Conservation (phyloP, 2,329 filamentous ascomycete genomes). For the Teratosphaeria nubilosa region DNA sequence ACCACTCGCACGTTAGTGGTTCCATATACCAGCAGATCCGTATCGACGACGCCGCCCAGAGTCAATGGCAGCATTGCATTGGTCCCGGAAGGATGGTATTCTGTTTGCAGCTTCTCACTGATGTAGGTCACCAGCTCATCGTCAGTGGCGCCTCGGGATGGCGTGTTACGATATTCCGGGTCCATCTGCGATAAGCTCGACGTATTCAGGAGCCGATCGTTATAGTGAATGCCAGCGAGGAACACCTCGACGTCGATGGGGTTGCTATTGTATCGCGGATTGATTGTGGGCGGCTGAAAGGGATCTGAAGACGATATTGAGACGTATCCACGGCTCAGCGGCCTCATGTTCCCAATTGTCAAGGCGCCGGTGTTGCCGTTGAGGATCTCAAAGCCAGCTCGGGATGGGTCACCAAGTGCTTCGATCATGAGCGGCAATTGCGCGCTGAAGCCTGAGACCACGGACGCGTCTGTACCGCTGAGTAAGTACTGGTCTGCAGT, state of each 20-base stretch:
- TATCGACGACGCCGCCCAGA: constrained; percentile 42
- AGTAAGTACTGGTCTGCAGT: constrained; percentile 12
- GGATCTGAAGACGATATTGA: constrained; percentile 29
- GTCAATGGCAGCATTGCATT: constrained; percentile 40
- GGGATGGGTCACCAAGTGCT: constrained; percentile 13
- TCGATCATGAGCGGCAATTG: constrained; percentile 15
- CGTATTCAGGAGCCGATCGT: constrained; percentile 17
- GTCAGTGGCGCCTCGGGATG: constrained; percentile 19
- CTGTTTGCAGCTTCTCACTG: constrained; percentile 26
- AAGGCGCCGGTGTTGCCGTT: constrained; percentile 23
- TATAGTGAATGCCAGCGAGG: constrained; percentile 20
- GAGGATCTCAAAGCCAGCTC: constrained; percentile 22
- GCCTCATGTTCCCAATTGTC: constrained; percentile 28
- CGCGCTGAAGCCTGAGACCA: constrained; percentile 17
- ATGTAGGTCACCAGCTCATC: constrained; percentile 20
- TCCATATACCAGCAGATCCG: constrained; percentile 35
- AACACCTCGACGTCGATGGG: constrained; percentile 28
- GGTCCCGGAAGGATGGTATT: constrained; percentile 44
- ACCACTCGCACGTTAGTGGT: constrained; percentile 36
- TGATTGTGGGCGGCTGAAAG: constrained; percentile 30
- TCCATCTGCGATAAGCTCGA: constrained; percentile 12
- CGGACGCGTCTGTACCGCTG: constrained; percentile 5
- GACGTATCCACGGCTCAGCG: constrained; percentile 37
- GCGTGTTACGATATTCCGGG: constrained; percentile 11
- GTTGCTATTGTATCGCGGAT: constrained; percentile 37